Evolutionary conservation across 106 monocot species (phyloP).

Genomic region (Allium cepa): DNA sequence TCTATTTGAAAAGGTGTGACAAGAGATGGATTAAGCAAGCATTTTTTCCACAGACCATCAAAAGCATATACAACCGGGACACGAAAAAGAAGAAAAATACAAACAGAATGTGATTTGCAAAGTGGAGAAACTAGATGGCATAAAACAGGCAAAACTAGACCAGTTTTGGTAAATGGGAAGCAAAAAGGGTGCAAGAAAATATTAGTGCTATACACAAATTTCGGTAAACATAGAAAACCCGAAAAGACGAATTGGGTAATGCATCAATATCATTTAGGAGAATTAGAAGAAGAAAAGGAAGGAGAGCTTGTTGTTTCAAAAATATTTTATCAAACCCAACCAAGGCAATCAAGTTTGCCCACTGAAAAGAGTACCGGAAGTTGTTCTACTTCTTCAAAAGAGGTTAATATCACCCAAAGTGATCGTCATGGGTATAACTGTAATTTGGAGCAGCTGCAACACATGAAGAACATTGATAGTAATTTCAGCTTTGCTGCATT

Average conservation of each 20-base stretch:
- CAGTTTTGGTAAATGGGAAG: constrained; percentile 52
- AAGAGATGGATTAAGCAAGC: constrained; percentile 45
- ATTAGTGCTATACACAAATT: constrained; percentile 90
- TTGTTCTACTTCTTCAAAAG: constrained; percentile 42
- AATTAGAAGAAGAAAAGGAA: constrained; percentile 78
- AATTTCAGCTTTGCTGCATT: constrained; percentile 85
- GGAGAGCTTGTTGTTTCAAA: constrained; percentile 95
- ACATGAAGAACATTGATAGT: constrained; percentile 19
- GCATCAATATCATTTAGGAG: constrained; percentile 96
- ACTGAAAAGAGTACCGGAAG: constrained; percentile 28
- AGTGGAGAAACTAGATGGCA: constrained; percentile 89
- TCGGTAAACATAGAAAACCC: constrained; percentile 84
- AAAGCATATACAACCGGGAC: constrained; percentile 57
- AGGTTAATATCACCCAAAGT: constrained; percentile 18
- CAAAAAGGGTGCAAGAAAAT: constrained; percentile 97
- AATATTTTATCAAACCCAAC: constrained; percentile 97
- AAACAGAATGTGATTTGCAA: constrained; percentile 31
- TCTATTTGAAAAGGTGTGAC: constrained; percentile 24
- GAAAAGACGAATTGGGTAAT: constrained; percentile 99
- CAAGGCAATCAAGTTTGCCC: constrained; percentile 72
- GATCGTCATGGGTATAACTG: not conserved
- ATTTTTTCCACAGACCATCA: constrained; percentile 53
- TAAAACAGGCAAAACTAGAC: constrained; percentile 93
- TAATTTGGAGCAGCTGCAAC: constrained; percentile 38
- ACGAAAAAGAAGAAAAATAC: constrained; percentile 43